phyloP scores from a whole-genome alignment of 768 basidiomycete genomes.

The Filobasidium wieringae region DNA sequence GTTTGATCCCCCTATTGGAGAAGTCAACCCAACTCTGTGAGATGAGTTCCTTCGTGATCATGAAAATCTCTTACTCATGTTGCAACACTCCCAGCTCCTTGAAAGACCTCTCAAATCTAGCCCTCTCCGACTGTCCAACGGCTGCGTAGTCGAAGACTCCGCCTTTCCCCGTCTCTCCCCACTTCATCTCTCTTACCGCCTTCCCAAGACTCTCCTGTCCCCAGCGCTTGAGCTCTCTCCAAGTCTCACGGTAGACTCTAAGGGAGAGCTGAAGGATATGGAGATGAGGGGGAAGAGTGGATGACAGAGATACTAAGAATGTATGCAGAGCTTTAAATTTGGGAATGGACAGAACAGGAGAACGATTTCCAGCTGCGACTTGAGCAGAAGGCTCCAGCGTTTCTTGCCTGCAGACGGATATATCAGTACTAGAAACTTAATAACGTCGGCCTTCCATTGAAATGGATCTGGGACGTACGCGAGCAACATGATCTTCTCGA shows the following conservation, averaged over 20 bases:
- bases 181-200: constrained; percentile 63
- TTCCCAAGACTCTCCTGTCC: constrained; percentile 51
- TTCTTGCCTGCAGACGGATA: constrained; percentile 39
- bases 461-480: not conserved
- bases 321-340: constrained; percentile 53
- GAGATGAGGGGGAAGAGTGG: constrained; percentile 46
- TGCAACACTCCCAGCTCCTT: constrained; percentile 65
- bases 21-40: not conserved
- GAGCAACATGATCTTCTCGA: not conserved
- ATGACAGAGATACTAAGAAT: constrained; percentile 45
- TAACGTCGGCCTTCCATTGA: not conserved
- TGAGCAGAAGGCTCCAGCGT: constrained; percentile 44
- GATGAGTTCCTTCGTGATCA: not conserved
- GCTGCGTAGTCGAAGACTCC: constrained; percentile 58
- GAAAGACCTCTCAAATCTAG: constrained; percentile 65
- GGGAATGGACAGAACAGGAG: constrained; percentile 40
- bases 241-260: constrained; percentile 56
- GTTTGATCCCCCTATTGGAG: constrained; percentile 26
- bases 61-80: constrained; percentile 50
- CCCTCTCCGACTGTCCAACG: constrained; percentile 46
- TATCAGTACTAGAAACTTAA: not conserved
- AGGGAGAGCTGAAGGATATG: constrained; percentile 55
- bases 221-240: constrained; percentile 58
- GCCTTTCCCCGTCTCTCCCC: constrained; percentile 61
- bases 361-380: constrained; percentile 39